Evolutionary conservation across 495 filamentous ascomycete genomes (phyloP).

Genomic region (Neurospora sp.): DNA sequence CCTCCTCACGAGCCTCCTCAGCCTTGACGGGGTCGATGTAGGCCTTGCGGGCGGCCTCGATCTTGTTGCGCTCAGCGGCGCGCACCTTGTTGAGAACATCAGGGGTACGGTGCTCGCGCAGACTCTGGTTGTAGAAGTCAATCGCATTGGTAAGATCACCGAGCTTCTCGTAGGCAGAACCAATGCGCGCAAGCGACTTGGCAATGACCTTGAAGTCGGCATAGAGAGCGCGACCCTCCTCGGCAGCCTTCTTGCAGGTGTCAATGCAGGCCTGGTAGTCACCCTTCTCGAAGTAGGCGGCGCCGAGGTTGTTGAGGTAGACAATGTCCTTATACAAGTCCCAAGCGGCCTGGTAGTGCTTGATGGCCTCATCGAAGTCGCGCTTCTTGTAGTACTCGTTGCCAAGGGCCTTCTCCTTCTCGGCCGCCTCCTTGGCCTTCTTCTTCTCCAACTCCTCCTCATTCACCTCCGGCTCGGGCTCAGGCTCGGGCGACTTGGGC

Average conservation of each 20-base stretch:
- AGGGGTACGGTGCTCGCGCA: slow-evolving; percentile 94
- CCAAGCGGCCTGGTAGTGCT: slow-evolving; percentile 95
- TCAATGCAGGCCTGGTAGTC: slow-evolving; percentile 82
- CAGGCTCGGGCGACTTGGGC: slow-evolving; percentile 48
- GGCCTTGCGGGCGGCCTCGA: slow-evolving; percentile 60
- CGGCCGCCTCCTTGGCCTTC: slow-evolving; percentile 85
- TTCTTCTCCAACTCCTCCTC: slow-evolving; percentile 74
- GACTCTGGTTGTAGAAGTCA: slow-evolving; percentile 80
- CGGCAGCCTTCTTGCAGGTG: slow-evolving; percentile 75
- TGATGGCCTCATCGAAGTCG: slow-evolving; percentile 86
- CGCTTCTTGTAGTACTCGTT: slow-evolving; percentile 98
- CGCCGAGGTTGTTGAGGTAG: slow-evolving; percentile 92
- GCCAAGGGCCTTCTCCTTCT: slow-evolving; percentile 88
- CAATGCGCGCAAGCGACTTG: slow-evolving; percentile 92
- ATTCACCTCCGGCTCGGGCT: slow-evolving; percentile 55
- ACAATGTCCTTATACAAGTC: slow-evolving; percentile 90
- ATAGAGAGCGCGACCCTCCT: slow-evolving; percentile 74
- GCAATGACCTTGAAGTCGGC: slow-evolving; percentile 97
- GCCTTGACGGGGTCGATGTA: slow-evolving; percentile 89
- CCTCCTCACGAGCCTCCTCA: slow-evolving; percentile 89
- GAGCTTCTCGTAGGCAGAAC: slow-evolving; percentile 79
- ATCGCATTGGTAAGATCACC: slow-evolving; percentile 75
- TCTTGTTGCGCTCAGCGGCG: slow-evolving; percentile 82
- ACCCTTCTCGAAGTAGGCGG: slow-evolving; percentile 91
- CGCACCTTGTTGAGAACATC: slow-evolving; percentile 90